These are phyloP conservation scores for Heliosperma pusillum DNA, from an alignment of 148 eudicot species.

Conservation along the genomic window DNA sequence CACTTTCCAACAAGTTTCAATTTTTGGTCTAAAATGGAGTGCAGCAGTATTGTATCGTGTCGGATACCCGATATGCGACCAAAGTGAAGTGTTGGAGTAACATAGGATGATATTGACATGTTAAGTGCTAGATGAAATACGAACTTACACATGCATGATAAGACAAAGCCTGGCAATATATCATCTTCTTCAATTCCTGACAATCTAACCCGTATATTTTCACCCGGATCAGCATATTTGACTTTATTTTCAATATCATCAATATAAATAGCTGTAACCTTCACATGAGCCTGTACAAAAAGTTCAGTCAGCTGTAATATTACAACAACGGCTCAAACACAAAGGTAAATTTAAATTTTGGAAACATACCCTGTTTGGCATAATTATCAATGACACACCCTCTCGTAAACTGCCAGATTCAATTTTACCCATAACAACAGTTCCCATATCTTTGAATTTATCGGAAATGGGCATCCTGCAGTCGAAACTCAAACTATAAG, in stretches of 20 bases:
- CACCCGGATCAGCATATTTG: constrained; percentile 78
- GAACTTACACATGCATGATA: constrained; percentile 58
- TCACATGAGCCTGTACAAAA: constrained; percentile 65
- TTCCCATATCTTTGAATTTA: constrained; percentile 89
- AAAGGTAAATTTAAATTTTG: not conserved
- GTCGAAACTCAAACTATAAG: not conserved
- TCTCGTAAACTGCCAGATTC: constrained; percentile 84
- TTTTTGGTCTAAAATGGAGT: too few species aligned
- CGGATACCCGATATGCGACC: too few species aligned
- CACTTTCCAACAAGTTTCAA: too few species aligned
- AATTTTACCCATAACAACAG: constrained; percentile 89
- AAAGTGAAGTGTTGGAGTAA: too few species aligned
- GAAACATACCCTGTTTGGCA: constrained; percentile 81
- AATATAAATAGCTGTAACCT: constrained; percentile 59
- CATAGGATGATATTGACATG: not conserved
- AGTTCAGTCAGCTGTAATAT: not conserved
- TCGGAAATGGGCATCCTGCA: constrained; percentile 76
- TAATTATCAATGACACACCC: constrained; percentile 64
- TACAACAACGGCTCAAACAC: not conserved
- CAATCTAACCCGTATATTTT: constrained; percentile 74
- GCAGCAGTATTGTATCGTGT: too few species aligned
- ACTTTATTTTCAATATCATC: constrained; percentile 67
- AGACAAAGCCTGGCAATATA: constrained; percentile 68
- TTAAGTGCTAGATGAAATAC: not conserved
- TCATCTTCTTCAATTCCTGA: constrained; percentile 92